These are phyloP conservation scores for Clarkia xantiana DNA, from an alignment of 345 rosid species.

Conservation along the genomic window DNA sequence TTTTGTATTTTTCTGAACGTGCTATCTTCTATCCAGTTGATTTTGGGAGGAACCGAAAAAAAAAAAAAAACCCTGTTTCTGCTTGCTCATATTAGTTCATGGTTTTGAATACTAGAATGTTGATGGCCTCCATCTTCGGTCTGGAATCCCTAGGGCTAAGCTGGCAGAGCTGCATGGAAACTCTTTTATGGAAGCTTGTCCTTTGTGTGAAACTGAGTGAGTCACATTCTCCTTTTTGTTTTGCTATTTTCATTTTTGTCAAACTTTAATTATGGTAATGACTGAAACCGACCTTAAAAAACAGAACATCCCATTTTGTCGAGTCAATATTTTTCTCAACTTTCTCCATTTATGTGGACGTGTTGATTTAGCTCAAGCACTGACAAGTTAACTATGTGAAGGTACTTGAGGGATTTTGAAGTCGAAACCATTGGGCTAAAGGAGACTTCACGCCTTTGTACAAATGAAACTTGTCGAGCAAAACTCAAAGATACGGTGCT, in stretches of 20 bases:
- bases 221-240: slow-evolving; percentile 10
- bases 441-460: slow-evolving; percentile 77
- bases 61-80: too few relatives aligned
- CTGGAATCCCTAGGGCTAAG: slow-evolving; percentile 96
- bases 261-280: too few relatives aligned
- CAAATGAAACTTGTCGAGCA: slow-evolving; percentile 50
- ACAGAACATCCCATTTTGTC: too few relatives aligned
- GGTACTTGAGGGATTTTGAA: slow-evolving; percentile 92
- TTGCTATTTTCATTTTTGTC: not conserved
- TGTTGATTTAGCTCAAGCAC: too few relatives aligned
- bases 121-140: slow-evolving; percentile 95
- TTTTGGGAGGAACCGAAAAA: too few relatives aligned
- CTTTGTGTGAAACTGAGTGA: slow-evolving; percentile 79
- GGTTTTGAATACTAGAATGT: slow-evolving; percentile 43
- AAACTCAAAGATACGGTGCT: slow-evolving; percentile 90
- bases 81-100: not conserved
- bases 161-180: slow-evolving; percentile 90
- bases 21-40: too few relatives aligned
- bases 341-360: too few relatives aligned
- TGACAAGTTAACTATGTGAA: slow-evolving; percentile 11
- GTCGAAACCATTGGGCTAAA: slow-evolving; percentile 91
- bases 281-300: too few relatives aligned
- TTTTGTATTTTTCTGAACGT: too few relatives aligned
- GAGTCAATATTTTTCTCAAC: too few relatives aligned
- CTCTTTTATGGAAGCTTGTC: slow-evolving; percentile 86